These are phyloP conservation scores for Capsicum rhomboideum DNA, from an alignment of 257 asterid species.

Conservation along the genomic window DNA sequence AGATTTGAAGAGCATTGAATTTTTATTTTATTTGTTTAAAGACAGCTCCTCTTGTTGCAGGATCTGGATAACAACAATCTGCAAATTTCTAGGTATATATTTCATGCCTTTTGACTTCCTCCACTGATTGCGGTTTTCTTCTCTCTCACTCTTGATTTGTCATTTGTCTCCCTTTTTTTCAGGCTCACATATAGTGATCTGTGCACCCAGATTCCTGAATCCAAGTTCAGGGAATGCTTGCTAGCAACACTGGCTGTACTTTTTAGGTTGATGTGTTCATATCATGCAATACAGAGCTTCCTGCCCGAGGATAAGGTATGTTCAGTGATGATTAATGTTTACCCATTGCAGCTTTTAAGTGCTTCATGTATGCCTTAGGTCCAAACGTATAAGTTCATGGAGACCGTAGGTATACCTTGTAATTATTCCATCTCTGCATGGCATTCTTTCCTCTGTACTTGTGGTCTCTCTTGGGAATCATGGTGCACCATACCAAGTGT, in stretches of 20 bases:
- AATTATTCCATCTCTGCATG: neutral
- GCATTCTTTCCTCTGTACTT: neutral
- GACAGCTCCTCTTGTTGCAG: constrained; percentile 49
- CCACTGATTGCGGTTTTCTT: constrained; percentile 10
- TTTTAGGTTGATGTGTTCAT: constrained; percentile 89
- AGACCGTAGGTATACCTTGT: neutral
- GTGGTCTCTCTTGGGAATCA: constrained; percentile 1
- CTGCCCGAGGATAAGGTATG: constrained; percentile 68
- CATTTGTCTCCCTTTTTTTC: constrained; percentile 15
- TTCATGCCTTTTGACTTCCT: constrained; percentile 1
- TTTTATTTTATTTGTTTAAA: neutral
- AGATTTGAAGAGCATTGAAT: neutral
- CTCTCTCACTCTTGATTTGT: constrained; percentile 21
- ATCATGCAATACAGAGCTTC: constrained; percentile 75
- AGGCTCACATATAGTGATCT: constrained; percentile 98
- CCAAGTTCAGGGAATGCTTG: constrained; percentile 89
- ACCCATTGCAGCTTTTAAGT: neutral
- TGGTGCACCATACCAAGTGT: neutral
- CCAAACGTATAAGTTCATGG: neutral
- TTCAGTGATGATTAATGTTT: neutral
- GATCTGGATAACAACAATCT: constrained; percentile 45
- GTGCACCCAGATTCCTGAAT: constrained; percentile 84
- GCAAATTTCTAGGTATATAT: constrained; percentile 53
- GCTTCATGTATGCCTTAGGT: neutral
- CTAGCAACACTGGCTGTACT: constrained; percentile 74